Evolutionary conservation across 345 rosid species (phyloP).

Genomic region (Rhizophora mangle): DNA sequence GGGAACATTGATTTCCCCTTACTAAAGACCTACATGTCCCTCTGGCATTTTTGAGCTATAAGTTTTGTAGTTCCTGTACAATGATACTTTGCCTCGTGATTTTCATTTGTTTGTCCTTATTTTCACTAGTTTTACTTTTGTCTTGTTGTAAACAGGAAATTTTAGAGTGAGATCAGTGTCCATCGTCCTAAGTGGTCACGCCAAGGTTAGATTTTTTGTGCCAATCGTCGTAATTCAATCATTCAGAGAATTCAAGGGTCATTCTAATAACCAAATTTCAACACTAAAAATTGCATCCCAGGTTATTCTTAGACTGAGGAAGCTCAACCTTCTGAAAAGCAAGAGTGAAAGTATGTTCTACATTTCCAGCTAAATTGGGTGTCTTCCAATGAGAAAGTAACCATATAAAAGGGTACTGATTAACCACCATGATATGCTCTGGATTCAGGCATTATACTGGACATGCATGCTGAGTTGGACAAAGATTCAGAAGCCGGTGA

Average conservation of each 20-base stretch:
- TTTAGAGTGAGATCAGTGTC: constrained; percentile 63
- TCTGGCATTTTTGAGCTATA: no score
- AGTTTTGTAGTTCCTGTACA: no score
- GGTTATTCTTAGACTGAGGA: constrained; percentile 43
- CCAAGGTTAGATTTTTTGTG: constrained; percentile 44
- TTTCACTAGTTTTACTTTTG: neutral
- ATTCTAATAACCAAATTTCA: no score
- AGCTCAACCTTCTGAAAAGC: constrained; percentile 60
- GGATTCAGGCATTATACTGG: constrained; percentile 54
- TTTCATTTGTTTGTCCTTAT: neutral
- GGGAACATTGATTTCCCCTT: no score
- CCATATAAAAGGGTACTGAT: no score
- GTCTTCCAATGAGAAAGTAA: neutral
- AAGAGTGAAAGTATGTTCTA: constrained; percentile 57
- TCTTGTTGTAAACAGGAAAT: constrained; percentile 47
- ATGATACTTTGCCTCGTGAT: neutral
- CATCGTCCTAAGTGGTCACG: constrained; percentile 46
- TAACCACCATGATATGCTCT: neutral
- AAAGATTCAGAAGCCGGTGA: constrained; percentile 13
- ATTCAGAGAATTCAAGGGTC: no score
- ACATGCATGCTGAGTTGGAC: constrained; percentile 49
- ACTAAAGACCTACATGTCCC: neutral
- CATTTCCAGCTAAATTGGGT: neutral
- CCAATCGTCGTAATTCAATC: no score
- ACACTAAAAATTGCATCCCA: constrained; percentile 10